Percentiles rank a stretch among this genome's conserved stretches.
Conservation (phyloP, 1,139 yeast genomes). For the Suhomyces taliae region DNA sequence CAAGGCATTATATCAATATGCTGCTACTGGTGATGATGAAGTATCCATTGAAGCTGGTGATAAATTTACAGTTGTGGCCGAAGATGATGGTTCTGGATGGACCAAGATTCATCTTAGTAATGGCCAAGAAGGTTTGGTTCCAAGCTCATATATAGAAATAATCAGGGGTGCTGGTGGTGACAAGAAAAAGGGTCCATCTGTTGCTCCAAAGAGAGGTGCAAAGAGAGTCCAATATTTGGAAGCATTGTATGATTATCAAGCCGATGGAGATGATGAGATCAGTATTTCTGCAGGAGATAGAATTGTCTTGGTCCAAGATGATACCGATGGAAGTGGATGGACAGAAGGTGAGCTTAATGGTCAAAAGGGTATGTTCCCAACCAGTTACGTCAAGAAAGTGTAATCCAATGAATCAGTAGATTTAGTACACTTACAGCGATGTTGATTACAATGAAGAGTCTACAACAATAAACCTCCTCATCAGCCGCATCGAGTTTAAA, state of each 20-base stretch:
- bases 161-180: slow-evolving; percentile 13
- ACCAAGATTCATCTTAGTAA: slow-evolving; percentile 49
- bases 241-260: slow-evolving; percentile 76
- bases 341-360: slow-evolving; percentile 88
- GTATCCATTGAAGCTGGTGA: slow-evolving; percentile 63
- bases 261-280: slow-evolving; percentile 83
- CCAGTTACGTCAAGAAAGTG: slow-evolving; percentile 59
- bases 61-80: slow-evolving; percentile 52
- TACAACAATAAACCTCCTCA: too few species aligned
- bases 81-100: slow-evolving; percentile 96
- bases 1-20: slow-evolving; percentile 66
- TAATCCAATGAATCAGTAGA: slow-evolving; percentile 11
- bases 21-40: slow-evolving; percentile 77
- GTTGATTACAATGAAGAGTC: too few species aligned
- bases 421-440: too few species aligned
- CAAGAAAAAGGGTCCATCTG: slow-evolving; percentile 70
- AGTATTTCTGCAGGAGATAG: slow-evolving; percentile 72
- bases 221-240: slow-evolving; percentile 63
- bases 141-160: slow-evolving; percentile 76
- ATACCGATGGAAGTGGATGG: slow-evolving; percentile 94
- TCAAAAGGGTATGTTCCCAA: slow-evolving; percentile 73
- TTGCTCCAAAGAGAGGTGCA: slow-evolving; percentile 83
- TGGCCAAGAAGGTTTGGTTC: slow-evolving; percentile 74
- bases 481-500: too few species aligned
- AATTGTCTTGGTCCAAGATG: slow-evolving; percentile 61